Evolutionary conservation across 768 basidiomycete species (phyloP).

Genomic region (Trichaptum fuscoviolaceum): DNA sequence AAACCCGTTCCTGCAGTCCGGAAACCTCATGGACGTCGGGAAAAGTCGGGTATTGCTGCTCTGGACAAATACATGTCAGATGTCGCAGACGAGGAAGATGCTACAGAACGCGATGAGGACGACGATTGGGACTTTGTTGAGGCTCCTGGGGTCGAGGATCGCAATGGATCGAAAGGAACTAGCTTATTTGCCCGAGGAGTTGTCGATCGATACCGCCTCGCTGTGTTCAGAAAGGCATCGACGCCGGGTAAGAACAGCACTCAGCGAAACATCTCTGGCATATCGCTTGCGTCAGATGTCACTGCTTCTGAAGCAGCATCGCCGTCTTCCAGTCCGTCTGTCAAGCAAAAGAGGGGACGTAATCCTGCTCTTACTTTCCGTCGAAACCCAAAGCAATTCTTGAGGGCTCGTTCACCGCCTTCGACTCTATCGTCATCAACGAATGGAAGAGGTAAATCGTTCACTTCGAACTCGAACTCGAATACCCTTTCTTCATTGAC

Average conservation of each 20-base stretch:
- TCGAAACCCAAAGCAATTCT: slow-evolving; percentile 66
- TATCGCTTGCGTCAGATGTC: slow-evolving; percentile 50
- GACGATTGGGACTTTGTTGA: slow-evolving; percentile 94
- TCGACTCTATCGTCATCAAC: slow-evolving; percentile 32
- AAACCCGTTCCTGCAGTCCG: slow-evolving; percentile 19
- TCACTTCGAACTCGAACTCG: slow-evolving; percentile 38
- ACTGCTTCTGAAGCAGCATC: slow-evolving; percentile 29
- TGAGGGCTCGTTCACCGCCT: slow-evolving; percentile 66
- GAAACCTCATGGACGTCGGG: slow-evolving; percentile 46
- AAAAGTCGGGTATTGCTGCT: slow-evolving; percentile 80
- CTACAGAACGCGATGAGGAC: slow-evolving; percentile 48
- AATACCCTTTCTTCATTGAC: slow-evolving; percentile 39
- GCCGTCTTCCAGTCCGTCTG: slow-evolving; percentile 41
- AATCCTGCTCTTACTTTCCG: slow-evolving; percentile 66
- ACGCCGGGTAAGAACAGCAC: slow-evolving; percentile 48
- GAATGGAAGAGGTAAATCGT: slow-evolving; percentile 28
- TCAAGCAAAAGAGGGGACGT: slow-evolving; percentile 63
- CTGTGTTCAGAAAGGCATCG: slow-evolving; percentile 81
- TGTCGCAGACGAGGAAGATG: slow-evolving; percentile 38
- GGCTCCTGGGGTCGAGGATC: slow-evolving; percentile 64
- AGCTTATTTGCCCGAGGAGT: slow-evolving; percentile 90
- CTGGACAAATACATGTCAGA: slow-evolving; percentile 69
- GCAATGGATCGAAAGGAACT: slow-evolving; percentile 72
- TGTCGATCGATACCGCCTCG: slow-evolving; percentile 79
- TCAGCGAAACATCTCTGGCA: slow-evolving; percentile 49